Base-by-base conservation (phyloP, 768 basidiomycete genomes). In the Hydnomerulius pinastri region DNA sequence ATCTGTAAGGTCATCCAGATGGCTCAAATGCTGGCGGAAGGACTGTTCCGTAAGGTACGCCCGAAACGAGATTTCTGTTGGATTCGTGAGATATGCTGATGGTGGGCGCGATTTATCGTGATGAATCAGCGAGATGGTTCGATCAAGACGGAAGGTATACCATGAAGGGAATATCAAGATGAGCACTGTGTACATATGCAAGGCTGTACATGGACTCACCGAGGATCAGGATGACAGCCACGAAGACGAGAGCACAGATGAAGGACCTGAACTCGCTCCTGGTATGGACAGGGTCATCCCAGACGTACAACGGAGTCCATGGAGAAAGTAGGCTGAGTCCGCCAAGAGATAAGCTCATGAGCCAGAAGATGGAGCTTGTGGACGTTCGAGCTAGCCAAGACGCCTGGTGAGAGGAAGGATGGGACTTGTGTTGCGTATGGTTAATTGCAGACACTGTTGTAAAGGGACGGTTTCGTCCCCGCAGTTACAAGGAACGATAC, bases 31-130 rank as follows among this genome's bases (percentile, higher is more conserved):
- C 48, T 91, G 90, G 45, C 95, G 90, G 69, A 99, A 98, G 21
- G 93, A 95, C 64, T 91, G 90, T 64, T 97, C 94, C n/a, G 95
- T 98, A 58, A 98, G 85, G 73, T 92, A 95, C 17, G 92, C 78
- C 45, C 95, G 85, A 71, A 99, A 98, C 6, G 93, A 93, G 40
- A 85, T 85, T 71, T 98, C 94, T 48, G 87, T 85, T 20, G 96
- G 96, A 70, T 98, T 98, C 28, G 93, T 92, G 66, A 95, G 82
- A 75, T 93, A 93, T 41, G 95, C 96, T 98, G 74, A 37, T 53
- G 38, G 44, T 56, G 39, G 7, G 18, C 27, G 40, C 23, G 39
- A 32, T 32, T 35, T 18, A 46, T 32, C 4, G 23, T 20, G 46
- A 46, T 50, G 25, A 55, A 20, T 25, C 23, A 13, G 11, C n/a